phyloP scores from a whole-genome alignment of 495 filamentous ascomycete genomes.

The Pyrenula massariospora region DNA sequence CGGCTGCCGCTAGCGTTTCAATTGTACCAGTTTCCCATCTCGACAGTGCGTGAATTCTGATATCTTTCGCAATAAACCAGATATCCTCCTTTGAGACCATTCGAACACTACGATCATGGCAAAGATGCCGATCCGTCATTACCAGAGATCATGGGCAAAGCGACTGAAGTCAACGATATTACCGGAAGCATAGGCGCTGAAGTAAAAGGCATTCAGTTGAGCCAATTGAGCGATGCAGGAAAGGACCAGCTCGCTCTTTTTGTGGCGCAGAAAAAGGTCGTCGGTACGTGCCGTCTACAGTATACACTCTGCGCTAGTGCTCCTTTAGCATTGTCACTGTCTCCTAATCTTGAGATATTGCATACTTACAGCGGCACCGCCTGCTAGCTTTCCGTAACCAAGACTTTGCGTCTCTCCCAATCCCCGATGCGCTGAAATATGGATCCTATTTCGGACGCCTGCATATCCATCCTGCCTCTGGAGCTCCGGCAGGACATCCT shows the following conservation, averaged over 20 bases:
- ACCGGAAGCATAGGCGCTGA: slow-evolving; percentile 69
- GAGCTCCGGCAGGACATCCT: slow-evolving; percentile 56
- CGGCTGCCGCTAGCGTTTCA: too few species aligned
- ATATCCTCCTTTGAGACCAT: slow-evolving; percentile 55
- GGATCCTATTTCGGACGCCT: slow-evolving; percentile 70
- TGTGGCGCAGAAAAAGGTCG: slow-evolving; percentile 67
- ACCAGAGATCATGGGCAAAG: slow-evolving; percentile 49
- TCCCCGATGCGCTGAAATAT: slow-evolving; percentile 57
- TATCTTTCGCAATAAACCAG: too few species aligned
- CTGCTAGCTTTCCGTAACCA: slow-evolving; percentile 57
- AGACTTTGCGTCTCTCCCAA: slow-evolving; percentile 62
- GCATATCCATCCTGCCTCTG: slow-evolving; percentile 74
- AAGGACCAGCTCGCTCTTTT: slow-evolving; percentile 75
- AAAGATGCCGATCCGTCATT: slow-evolving; percentile 57
- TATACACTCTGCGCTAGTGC: too few species aligned
- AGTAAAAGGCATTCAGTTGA: slow-evolving; percentile 63
- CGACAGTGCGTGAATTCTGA: too few species aligned
- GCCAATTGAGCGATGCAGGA: slow-evolving; percentile 47
- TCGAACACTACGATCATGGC: slow-evolving; percentile 63
- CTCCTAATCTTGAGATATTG: too few species aligned
- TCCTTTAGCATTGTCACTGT: too few species aligned
- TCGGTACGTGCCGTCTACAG: too few species aligned
- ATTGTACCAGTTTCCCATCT: too few species aligned
- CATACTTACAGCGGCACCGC: not conserved
- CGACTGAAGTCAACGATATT: slow-evolving; percentile 40